Evolutionary conservation across 352 stramenopile species (phyloP), one percentile per base, ranked within the genome.

Genomic region (Saprolegnia parasitica): DNA sequence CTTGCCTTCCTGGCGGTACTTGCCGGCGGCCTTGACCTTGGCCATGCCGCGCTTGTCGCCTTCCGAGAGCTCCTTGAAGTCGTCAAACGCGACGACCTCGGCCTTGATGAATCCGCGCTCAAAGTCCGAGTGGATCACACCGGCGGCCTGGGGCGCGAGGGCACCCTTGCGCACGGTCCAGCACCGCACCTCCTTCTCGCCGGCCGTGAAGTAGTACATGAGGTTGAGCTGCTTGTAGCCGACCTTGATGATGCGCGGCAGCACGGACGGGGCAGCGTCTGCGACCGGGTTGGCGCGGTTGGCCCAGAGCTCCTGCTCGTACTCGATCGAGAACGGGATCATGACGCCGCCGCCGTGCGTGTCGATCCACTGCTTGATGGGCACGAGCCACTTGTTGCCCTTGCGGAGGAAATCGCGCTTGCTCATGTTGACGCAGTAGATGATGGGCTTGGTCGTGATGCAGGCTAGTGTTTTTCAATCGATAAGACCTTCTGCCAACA

Each of bases 401-500:
- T 98, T 97, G 46, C 85, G 77, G 68, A 97, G 83, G 75, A 93
- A 98, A 63, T 90, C 89, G 74, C 95, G 94, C 74, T 96, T 86
- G 20, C 75, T 91, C 32, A 98, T 76, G 77, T 98, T 98, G 57
- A 97, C 81, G 39, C 98, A 77, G 80, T 98, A 98, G 60, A 98
- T 93, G 73, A 96, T 84, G 47, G 85, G 86, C 62, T 96, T 96
- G 54, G 86, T 92, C 16, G 86, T 96, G 56, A 86, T 83, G 65
- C 83, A 83, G 20, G 63, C 63, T 65, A 50, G 5, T 35, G 5
- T n/a, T n/a, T n/a, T n/a, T 35, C 29, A 5, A 35, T 5, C 29
- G 29, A 2, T 35, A 35, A 35, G 29, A 35, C 5, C 29, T 35
- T 62, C 55, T n/a, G 39, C 15, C 8, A 46, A 15, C 39, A 46